A percentile compares a stretch with the other conserved stretches of the same genome.
phyloP scores from a whole-genome alignment of 441 rosid genomes.

The Erodium chrysanthum region DNA sequence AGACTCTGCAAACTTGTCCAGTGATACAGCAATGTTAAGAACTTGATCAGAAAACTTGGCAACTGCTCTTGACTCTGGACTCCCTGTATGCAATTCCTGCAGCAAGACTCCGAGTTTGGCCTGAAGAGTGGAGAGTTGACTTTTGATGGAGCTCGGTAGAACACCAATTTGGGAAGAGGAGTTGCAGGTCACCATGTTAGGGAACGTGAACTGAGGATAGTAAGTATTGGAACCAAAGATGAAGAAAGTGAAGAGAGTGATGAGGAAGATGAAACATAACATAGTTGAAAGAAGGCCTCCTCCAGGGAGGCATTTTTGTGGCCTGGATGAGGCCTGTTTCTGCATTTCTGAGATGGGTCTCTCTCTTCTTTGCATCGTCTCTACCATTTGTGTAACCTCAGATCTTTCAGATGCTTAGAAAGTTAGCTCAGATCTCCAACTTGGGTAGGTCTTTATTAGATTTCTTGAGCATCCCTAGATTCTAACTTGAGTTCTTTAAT shows the following conservation, averaged over 20 bases:
- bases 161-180: constrained; percentile 11
- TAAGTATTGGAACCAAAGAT: background rate
- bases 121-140: constrained; percentile 36
- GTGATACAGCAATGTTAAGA: constrained; percentile 28
- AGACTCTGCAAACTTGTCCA: constrained; percentile 37
- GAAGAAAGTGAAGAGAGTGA: constrained; percentile 23
- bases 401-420: no score
- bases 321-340: constrained; percentile 15
- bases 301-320: constrained; percentile 18
- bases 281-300: constrained; percentile 15
- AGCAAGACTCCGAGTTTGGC: constrained; percentile 29
- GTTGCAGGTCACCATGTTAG: constrained; percentile 1
- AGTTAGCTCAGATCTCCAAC: background rate
- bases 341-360: constrained; percentile 25
- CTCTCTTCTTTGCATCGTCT: background rate
- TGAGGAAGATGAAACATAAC: constrained; percentile 23
- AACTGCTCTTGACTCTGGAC: constrained; percentile 10
- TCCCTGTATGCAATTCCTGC: constrained; percentile 25
- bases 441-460: background rate
- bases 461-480: constrained; percentile 20
- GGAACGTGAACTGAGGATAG: constrained; percentile 13
- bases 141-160: constrained; percentile 11
- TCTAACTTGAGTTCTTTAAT: background rate
- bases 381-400: background rate
- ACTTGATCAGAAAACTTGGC: constrained; percentile 37